Evolutionary conservation across 768 basidiomycete genomes (phyloP), one percentile per base, ranked within the genome.

Genomic region (Hortiboletus campestris): DNA sequence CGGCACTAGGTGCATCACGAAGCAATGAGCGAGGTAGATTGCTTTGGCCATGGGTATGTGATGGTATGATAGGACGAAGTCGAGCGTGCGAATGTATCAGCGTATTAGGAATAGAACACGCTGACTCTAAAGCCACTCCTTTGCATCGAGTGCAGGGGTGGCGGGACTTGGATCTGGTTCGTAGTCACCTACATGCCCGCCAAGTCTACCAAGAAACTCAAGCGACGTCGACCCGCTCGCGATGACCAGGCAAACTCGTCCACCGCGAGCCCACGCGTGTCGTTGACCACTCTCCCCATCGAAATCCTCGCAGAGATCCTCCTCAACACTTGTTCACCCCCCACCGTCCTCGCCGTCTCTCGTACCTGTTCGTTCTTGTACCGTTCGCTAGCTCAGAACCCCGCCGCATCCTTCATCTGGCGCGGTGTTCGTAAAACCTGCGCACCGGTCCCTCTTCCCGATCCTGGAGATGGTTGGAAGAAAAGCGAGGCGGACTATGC

Each of bases 281-380:
- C 53, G 3, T 41, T 70, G 20, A 59, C 68, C 12, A 45, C 14
- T 2, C 66, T 89, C 5, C 88, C 88, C 12, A 64, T 85, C 39
- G 88, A 90, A 61, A 73, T 90, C 14, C 65, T 88, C 7, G 80
- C 82, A 4, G 86, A 87, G 61, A 78, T 89, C 46, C 77, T 89
- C 19, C 66, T 81, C 8, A 71, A 73, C 47, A 80, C 80, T 0
- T 56, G 68, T 6, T 86, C 84, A 0, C 78, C 84, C 2, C 74
- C 75, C 46, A 82, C 84, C 56, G 72, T 88, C 13, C 76, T 89
- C 36, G 76, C 86, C 2, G 70, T 88, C 6, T 76, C 85, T 12
- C 79, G 85, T 8, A 79, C 79, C 38, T 84, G 76, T 74, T 83
- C 81, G 55, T 76, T 71, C 56, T 74, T 88, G 11, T 80, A 81